These are phyloP conservation scores for Cercis canadensis DNA, from an alignment of 306 rosid genomes.

Conservation along the genomic window DNA sequence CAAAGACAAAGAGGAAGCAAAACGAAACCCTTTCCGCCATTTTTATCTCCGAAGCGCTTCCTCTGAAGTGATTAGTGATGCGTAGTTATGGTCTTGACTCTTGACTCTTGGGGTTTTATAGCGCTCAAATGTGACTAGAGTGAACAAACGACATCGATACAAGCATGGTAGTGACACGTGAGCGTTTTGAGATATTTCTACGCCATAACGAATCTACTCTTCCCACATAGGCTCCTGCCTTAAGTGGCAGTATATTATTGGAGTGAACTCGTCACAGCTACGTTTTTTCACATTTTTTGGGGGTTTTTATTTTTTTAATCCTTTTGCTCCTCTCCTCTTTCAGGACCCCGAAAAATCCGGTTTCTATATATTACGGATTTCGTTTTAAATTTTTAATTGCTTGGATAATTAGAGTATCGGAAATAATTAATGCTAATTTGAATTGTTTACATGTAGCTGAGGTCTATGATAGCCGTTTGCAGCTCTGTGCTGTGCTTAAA, in stretches of 20 bases:
- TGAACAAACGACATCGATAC: slow-evolving; percentile 17
- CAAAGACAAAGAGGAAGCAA: slow-evolving; percentile 33
- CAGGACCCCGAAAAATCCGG: neutral
- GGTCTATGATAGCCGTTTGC: neutral
- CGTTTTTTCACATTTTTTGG: neutral
- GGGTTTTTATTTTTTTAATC: neutral
- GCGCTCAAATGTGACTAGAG: neutral
- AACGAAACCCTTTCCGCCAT: slow-evolving; percentile 65
- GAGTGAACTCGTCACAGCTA: slow-evolving; percentile 46
- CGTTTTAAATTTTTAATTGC: neutral
- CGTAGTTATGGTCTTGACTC: too few relatives aligned
- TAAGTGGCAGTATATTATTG: slow-evolving; percentile 48
- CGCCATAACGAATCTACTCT: slow-evolving; percentile 1
- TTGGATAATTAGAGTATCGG: too few relatives aligned
- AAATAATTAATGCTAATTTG: neutral
- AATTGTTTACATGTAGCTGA: neutral
- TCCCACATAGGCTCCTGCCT: neutral
- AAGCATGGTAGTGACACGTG: slow-evolving; percentile 52
- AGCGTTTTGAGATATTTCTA: slow-evolving; percentile 24
- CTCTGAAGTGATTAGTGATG: neutral
- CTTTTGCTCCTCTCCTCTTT: neutral
- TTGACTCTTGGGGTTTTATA: neutral
- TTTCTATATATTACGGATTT: neutral
- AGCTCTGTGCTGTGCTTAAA: neutral
- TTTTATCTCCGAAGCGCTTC: neutral